Evolutionary conservation across 2,329 filamentous ascomycete species (phyloP), one percentile per base, ranked within the genome.

Genomic region (Arthrobotrys entomopaga): DNA sequence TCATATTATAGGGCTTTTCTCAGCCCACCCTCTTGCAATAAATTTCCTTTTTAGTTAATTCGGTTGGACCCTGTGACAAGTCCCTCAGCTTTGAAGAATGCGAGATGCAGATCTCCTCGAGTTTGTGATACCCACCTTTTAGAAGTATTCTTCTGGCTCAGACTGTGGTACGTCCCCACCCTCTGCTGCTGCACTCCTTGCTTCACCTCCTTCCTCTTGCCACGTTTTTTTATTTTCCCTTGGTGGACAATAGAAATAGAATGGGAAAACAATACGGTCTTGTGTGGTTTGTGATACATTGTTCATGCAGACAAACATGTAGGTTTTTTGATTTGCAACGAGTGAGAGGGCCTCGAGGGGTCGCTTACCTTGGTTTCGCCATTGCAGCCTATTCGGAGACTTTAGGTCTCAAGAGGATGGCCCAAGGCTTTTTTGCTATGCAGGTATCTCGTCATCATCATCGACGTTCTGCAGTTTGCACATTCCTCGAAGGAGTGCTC

Each of bases 151-250:
- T 22, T 29, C 19, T 7, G 22, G 52, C 11, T 46, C 24, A 19
- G 34, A 10, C 38, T 24, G 38, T 46, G 34, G 38, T 5, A 34
- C 29, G 7, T 57, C 53, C 40, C 40, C 38, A 16, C 38, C 56
- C 3, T 46, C 52, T n/a, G 38, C 52, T n/a, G 38, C 43, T 66
- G 56, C 65, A 46, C 65, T 61, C 56, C 56, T 69, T 48, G 54
- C 34, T 46, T 69, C 65, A 19, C 48, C 46, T 61, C 49, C 54
- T 60, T 49, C 22, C 11, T 38, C 20, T 54, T 67, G 56, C 65
- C 65, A 67, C 65, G 65, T 67, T 67, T 67, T 60, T 53, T 46
- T 49, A 16, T 42, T 8, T 38, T 56, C 29, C 16, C n/a, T 7
- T 34, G 6, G 6, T 34, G 29, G 7, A 7, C 29, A 34, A 34